Evolutionary conservation across 116 monocot species (phyloP).

Genomic region (Papilionanthe hybrid): DNA sequence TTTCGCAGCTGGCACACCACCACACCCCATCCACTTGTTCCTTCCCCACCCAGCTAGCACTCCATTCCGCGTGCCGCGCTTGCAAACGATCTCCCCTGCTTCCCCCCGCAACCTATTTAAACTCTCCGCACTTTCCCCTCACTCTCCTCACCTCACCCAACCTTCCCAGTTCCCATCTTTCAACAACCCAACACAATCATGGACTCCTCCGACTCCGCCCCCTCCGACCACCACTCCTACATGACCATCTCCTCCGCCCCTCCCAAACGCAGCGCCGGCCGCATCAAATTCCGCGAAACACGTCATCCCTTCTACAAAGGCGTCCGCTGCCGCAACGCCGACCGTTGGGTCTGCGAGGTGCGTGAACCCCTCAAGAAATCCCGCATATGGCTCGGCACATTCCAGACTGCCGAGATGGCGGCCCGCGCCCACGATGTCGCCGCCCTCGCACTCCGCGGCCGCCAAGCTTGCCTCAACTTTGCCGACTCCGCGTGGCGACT

Average conservation of each 20-base stretch:
- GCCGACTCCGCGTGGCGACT: conserved; percentile 67
- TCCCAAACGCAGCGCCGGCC: conserved; percentile 52
- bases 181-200: neutral
- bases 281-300: conserved; percentile 76
- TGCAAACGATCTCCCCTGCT: neutral
- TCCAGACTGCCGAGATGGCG: conserved; percentile 49
- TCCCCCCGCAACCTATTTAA: conserved; percentile 8
- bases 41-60: neutral
- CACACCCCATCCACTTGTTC: neutral
- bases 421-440: conserved; percentile 65
- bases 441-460: conserved; percentile 52
- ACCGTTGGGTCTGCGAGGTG: conserved; percentile 60
- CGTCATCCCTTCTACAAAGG: conserved; percentile 70
- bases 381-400: conserved; percentile 54
- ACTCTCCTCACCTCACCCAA: neutral
- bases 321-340: conserved; percentile 38
- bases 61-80: neutral
- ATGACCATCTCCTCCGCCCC: conserved; percentile 60
- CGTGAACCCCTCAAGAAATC: conserved; percentile 50
- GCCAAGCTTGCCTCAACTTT: conserved; percentile 64
- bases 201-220: conserved; percentile 1
- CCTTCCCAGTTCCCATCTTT: neutral
- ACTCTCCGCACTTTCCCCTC: neutral
- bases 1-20: neutral
- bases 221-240: conserved; percentile 34